A percentile compares a stretch with the other conserved stretches of the same genome.
These are phyloP conservation scores for Leccinum disarticulatum DNA, from an alignment of 768 basidiomycete species.

Conservation along the genomic window DNA sequence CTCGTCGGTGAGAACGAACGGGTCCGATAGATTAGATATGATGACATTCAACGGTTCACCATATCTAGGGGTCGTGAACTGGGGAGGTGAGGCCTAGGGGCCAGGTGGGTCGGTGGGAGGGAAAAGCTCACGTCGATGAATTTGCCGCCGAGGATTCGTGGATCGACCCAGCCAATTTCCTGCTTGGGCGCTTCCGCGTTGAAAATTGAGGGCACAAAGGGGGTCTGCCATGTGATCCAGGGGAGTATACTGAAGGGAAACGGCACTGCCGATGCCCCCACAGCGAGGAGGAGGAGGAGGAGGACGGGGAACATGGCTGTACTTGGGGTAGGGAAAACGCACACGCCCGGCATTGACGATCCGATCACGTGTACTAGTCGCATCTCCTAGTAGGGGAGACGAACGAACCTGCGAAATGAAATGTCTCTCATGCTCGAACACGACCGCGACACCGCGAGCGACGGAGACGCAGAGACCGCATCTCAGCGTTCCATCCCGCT, in stretches of 20 bases:
- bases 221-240: constrained; percentile 12
- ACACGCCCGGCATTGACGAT: no score
- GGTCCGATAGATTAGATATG: constrained; percentile 76
- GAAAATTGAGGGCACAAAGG: constrained; percentile 4
- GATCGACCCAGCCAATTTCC: constrained; percentile 58
- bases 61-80: constrained; percentile 63
- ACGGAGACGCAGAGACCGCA: constrained; percentile 71
- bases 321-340: no score
- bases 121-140: constrained; percentile 65
- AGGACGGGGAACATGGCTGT: no score
- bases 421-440: constrained; percentile 2
- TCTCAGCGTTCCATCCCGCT: constrained; percentile 78
- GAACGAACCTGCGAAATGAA: neutral
- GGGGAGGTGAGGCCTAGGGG: neutral
- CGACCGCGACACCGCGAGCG: constrained; percentile 39
- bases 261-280: constrained; percentile 16
- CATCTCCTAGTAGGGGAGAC: no score
- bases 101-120: neutral
- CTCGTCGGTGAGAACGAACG: constrained; percentile 70
- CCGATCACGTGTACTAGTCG: constrained; percentile 20
- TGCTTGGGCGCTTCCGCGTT: constrained; percentile 16
- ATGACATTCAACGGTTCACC: constrained; percentile 88
- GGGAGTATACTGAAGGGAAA: constrained; percentile 4
- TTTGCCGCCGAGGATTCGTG: constrained; percentile 68
- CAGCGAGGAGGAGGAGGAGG: constrained; percentile 16